Conservation (phyloP, 2,329 filamentous ascomycete genomes). For the Aureobasidium sp. region DNA sequence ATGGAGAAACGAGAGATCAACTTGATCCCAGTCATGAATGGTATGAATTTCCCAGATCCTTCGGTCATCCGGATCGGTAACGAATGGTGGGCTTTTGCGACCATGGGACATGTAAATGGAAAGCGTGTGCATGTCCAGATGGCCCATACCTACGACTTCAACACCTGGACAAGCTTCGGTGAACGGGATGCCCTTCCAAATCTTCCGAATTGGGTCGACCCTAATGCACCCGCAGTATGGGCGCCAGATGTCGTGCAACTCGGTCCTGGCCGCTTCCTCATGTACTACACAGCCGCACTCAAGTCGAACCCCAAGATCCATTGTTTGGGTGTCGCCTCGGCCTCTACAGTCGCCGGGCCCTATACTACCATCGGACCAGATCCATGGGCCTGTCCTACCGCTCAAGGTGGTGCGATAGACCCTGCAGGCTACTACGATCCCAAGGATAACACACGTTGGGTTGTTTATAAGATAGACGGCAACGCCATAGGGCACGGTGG, state of each 20-base stretch:
- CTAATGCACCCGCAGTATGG: conserved; percentile 25
- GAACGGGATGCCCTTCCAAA: conserved; percentile 28
- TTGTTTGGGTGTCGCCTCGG: conserved; percentile 26
- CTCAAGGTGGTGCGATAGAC: conserved; percentile 27
- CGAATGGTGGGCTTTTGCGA: conserved; percentile 33
- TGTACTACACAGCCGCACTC: conserved; percentile 26
- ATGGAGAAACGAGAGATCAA: neutral
- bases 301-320: conserved; percentile 19
- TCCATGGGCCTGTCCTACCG: conserved; percentile 25
- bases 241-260: conserved; percentile 29
- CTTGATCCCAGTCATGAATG: conserved; percentile 10
- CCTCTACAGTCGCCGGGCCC: conserved; percentile 23
- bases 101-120: conserved; percentile 21
- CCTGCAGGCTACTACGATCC: conserved; percentile 23
- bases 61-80: conserved; percentile 27
- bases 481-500: conserved; percentile 21
- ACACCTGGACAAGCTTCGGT: conserved; percentile 24
- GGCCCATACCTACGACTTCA: conserved; percentile 30
- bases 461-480: conserved; percentile 22
- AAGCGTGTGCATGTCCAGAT: conserved; percentile 29
- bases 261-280: conserved; percentile 23
- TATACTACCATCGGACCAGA: conserved; percentile 23
- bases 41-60: conserved; percentile 26
- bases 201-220: conserved; percentile 26
- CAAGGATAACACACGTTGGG: conserved; percentile 19